A percentile compares a stretch with the other conserved stretches of the same genome.
Evolutionary conservation across 2,329 filamentous ascomycete species (phyloP).

Genomic region (Thelonectria blattea): DNA sequence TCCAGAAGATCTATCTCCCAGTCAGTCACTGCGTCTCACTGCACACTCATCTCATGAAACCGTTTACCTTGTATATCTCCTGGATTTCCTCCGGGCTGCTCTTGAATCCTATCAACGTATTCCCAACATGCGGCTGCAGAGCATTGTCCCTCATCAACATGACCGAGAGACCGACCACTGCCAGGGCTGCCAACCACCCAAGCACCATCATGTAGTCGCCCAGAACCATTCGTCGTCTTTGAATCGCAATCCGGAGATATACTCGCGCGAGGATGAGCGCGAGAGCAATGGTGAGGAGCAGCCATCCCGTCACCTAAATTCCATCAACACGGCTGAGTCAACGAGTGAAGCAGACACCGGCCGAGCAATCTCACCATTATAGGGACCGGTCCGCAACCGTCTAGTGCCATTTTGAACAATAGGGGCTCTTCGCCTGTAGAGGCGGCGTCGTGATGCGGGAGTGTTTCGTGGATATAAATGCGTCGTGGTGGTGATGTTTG

Average conservation of each 20-base stretch:
- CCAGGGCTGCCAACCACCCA: not conserved
- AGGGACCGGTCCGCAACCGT: not conserved
- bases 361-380: not conserved
- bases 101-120: not conserved
- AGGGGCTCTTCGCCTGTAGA: not conserved
- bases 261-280: constrained; percentile 6
- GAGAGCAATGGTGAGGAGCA: not conserved
- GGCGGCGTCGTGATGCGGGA: not conserved
- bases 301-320: not conserved
- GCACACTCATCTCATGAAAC: no score
- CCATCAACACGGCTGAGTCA: not conserved
- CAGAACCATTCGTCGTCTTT: not conserved
- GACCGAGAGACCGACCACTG: not conserved
- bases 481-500: not conserved
- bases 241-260: constrained; percentile 6
- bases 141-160: not conserved
- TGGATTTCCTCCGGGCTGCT: not conserved
- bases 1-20: not conserved
- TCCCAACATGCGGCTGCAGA: not conserved
- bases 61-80: constrained; percentile 3
- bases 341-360: no score
- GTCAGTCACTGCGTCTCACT: not conserved
- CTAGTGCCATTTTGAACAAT: not conserved
- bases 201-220: constrained; percentile 2
- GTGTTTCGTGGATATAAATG: not conserved